Evolutionary conservation across 2,329 filamentous ascomycete species (phyloP).

Genomic region (Aspergillus brunneoviolaceus): DNA sequence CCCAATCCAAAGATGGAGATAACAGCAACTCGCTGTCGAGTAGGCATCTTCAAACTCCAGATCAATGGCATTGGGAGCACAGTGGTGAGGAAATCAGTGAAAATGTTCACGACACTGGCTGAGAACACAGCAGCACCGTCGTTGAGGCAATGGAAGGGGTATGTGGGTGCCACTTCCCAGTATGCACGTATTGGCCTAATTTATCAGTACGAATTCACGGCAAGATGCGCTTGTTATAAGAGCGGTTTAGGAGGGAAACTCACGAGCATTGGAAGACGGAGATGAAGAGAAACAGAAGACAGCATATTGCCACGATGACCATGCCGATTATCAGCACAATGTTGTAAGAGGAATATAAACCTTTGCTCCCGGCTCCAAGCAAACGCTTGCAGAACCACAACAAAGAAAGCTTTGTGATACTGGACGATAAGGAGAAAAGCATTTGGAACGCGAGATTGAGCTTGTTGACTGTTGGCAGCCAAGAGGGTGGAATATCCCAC

Average conservation of each 20-base stretch:
- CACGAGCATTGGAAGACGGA: conserved; percentile 45
- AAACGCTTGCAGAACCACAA: conserved; percentile 39
- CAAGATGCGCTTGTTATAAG: not conserved
- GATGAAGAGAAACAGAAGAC: conserved; percentile 32
- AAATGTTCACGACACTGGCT: conserved; percentile 39
- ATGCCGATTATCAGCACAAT: conserved; percentile 25
- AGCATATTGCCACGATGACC: conserved; percentile 31
- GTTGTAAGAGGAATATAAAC: conserved; percentile 29
- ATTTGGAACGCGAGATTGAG: conserved; percentile 39
- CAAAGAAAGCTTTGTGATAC: conserved; percentile 41
- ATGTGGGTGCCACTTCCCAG: conserved; percentile 31
- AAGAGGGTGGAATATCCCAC: conserved; percentile 40
- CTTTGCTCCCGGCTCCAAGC: conserved; percentile 29
- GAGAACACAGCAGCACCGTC: conserved; percentile 32
- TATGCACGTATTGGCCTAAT: conserved; percentile 34
- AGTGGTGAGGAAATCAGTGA: conserved; percentile 38
- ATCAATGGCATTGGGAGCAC: conserved; percentile 42
- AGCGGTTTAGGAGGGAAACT: conserved; percentile 16
- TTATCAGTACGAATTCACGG: conserved; percentile 8
- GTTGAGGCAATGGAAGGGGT: conserved; percentile 30
- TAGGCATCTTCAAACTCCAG: conserved; percentile 39
- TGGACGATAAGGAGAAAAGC: conserved; percentile 36
- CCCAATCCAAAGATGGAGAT: conserved; percentile 42
- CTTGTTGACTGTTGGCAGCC: conserved; percentile 34
- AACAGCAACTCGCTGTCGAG: conserved; percentile 37